Evolutionary conservation across 345 rosid genomes (phyloP).

Genomic region (Melastoma malabathricum): DNA sequence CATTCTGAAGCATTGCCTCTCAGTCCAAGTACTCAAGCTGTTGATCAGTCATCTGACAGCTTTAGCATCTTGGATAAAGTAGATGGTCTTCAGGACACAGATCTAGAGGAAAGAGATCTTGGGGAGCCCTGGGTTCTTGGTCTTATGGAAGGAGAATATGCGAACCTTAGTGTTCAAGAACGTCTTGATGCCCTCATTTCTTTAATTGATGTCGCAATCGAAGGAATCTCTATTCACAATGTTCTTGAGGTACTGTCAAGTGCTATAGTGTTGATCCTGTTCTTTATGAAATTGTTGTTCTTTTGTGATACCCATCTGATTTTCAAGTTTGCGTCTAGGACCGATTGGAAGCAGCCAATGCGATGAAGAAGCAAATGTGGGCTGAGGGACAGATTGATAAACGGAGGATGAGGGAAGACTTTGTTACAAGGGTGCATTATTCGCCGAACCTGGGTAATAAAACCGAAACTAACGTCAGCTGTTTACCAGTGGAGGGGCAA

Average conservation of each 20-base stretch:
- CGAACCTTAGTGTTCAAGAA: slow-evolving; percentile 65
- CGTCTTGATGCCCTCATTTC: slow-evolving; percentile 70
- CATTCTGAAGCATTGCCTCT: slow-evolving; percentile 17
- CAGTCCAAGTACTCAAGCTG: slow-evolving; percentile 14
- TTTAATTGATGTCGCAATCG: slow-evolving; percentile 55
- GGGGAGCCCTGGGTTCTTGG: slow-evolving; percentile 85
- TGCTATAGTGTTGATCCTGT: too few species aligned
- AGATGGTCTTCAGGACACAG: slow-evolving; percentile 22
- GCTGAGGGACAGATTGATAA: slow-evolving; percentile 83
- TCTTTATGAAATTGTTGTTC: too few species aligned
- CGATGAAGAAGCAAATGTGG: slow-evolving; percentile 89
- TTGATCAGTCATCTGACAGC: slow-evolving; percentile 11
- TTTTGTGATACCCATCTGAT: slow-evolving; percentile 11
- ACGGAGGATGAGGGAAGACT: slow-evolving; percentile 69
- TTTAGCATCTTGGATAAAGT: slow-evolving; percentile 10
- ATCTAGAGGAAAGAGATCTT: slow-evolving; percentile 51
- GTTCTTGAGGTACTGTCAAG: slow-evolving; percentile 45
- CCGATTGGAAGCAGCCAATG: slow-evolving; percentile 80
- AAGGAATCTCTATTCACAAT: slow-evolving; percentile 59
- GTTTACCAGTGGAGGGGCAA: slow-evolving; percentile 27
- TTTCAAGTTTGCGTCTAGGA: slow-evolving; percentile 31
- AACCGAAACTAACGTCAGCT: slow-evolving; percentile 25
- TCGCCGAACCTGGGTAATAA: slow-evolving; percentile 31
- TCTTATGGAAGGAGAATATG: slow-evolving; percentile 69
- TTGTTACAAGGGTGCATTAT: slow-evolving; percentile 27